Conservation (phyloP, 225 moss, liverwort and hornwort species). For the Marchantia paleacea region DNA sequence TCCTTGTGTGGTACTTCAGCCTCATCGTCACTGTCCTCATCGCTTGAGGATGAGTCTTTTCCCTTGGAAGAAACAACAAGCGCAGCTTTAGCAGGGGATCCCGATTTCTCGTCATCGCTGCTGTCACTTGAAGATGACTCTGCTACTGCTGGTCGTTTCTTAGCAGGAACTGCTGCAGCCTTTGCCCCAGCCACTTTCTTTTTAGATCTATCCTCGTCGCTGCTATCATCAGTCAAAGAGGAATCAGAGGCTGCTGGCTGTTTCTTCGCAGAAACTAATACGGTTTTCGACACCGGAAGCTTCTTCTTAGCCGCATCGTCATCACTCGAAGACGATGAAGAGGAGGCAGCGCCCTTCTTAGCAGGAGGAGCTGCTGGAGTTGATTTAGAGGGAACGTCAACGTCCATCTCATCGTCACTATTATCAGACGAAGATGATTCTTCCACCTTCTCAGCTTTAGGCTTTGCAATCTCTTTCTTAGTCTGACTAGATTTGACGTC, state of each 20-base stretch:
- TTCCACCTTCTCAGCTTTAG: slow-evolving; percentile 4
- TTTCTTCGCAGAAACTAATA: background rate
- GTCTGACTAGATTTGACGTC: background rate
- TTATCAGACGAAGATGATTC: slow-evolving; percentile 8
- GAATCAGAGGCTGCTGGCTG: slow-evolving; percentile 3
- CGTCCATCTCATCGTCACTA: slow-evolving; percentile 15
- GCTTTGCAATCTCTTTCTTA: background rate
- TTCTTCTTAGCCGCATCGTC: background rate
- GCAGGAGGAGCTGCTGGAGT: background rate
- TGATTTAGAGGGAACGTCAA: background rate
- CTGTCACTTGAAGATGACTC: slow-evolving; percentile 15
- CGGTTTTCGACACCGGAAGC: background rate
- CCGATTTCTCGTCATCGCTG: slow-evolving; percentile 7
- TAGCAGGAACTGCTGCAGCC: background rate
- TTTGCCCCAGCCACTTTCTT: background rate
- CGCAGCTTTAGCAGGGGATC: background rate
- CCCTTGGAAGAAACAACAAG: background rate
- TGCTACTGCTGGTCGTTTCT: background rate
- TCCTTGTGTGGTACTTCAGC: background rate
- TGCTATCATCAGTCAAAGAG: slow-evolving; percentile 17
- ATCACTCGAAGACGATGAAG: background rate
- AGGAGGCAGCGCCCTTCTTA: background rate
- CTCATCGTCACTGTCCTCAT: slow-evolving; percentile 17
- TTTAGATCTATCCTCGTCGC: slow-evolving; percentile 3
- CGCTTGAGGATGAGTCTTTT: slow-evolving; percentile 15